A percentile compares a stretch with the other conserved stretches of the same genome.
phyloP scores from a whole-genome alignment of 2,329 filamentous ascomycete genomes.

The Fusarium citri region DNA sequence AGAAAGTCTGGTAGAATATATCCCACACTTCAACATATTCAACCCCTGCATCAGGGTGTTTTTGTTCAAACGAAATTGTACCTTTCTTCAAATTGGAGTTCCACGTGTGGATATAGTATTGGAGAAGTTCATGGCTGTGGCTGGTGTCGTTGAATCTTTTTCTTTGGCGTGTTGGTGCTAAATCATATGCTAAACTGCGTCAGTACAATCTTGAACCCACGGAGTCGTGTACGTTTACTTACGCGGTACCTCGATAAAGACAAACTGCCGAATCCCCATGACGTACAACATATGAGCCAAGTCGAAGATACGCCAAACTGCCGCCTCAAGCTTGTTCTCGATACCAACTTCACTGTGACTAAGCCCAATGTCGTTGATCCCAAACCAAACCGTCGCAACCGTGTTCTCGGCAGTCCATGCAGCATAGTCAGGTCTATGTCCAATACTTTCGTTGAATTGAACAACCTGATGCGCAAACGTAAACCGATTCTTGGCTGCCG shows the following conservation, averaged over 20 bases:
- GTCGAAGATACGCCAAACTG: neutral
- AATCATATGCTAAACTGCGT: neutral
- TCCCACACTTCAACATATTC: neutral
- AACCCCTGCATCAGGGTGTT: neutral
- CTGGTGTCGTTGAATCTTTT: neutral
- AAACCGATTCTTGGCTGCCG: neutral
- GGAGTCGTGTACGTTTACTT: too few species aligned
- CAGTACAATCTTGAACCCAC: neutral
- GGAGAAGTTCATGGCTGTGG: neutral
- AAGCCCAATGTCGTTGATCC: neutral
- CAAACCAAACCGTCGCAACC: constrained; percentile 8
- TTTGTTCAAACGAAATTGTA: neutral
- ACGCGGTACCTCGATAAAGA: constrained; percentile 5
- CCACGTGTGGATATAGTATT: neutral
- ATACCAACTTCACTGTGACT: accelerated
- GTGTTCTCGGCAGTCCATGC: neutral
- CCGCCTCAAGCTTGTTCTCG: too few species aligned
- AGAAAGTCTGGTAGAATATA: constrained; percentile 7
- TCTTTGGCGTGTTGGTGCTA: neutral
- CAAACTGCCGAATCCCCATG: neutral
- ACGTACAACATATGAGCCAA: neutral
- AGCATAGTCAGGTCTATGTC: constrained; percentile 1
- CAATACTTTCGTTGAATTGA: neutral
- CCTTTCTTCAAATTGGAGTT: neutral
- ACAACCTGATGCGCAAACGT: neutral